Base-by-base conservation (phyloP, 2,329 filamentous ascomycete species). In the Fusarium equiseti region DNA sequence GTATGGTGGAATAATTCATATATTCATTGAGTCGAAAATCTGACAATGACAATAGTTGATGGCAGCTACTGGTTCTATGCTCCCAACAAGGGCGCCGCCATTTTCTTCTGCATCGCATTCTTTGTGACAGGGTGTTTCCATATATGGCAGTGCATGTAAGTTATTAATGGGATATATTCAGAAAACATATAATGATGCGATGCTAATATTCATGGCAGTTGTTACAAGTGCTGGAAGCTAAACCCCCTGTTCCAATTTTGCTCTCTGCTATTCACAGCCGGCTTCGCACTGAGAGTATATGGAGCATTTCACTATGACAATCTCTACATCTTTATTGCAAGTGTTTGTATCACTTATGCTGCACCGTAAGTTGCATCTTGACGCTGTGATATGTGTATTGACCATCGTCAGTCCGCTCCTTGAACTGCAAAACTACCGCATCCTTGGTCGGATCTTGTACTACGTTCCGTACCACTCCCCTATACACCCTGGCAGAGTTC, bases 371-470 rank as follows among this genome's bases (percentile, higher is more conserved):
- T 68, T 29, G 16, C 48, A 31, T 20, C 27, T 8, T 20, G 27
- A 22, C 7, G 24, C 22, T 31, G 5, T 44, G 15, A 10, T 48
- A 18, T 18, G 5, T 16, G 26, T 20, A 15, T 31, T 70, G 12
- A 68, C 22, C 20, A 15, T 26, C 18, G 9, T 26, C 46, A 86
- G 85, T 18, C 89, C 89, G 1, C 81, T 90, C 5, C 84, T 90
- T 43, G 88, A 89, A 55, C 82, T 88, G 5, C 84, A 87, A 59
- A 89, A 90, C 73, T 91, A 90, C 77, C 85, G 89, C 71, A 84
- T 90, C 59, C 84, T 91, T 26, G 86, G 86, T 4, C 84, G 88
- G 6, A 81, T 89, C 15, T 81, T 91, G 22, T 87, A 87, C 76
- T 87, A 77, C 51, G 82, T 89, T 5, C 88, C 88, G 0, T 87